phyloP scores from a whole-genome alignment of 306 rosid species.

The Acacia crassicarpa region DNA sequence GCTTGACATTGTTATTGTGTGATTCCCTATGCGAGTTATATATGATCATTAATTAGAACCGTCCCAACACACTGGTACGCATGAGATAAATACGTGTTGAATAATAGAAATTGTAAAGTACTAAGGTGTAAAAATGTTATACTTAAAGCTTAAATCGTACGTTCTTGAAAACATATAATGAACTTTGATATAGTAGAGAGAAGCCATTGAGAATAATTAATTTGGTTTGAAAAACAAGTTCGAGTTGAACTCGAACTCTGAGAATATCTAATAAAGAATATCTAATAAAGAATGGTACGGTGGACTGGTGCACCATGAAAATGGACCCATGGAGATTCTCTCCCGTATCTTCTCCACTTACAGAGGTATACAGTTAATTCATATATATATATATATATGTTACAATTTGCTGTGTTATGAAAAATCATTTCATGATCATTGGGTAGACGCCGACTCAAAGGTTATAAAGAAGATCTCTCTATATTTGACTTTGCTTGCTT shows the following conservation, averaged over 20 bases:
- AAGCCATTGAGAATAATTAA: not conserved
- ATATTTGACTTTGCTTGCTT: not conserved
- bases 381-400: not conserved
- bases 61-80: too few species aligned
- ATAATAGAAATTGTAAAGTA: not conserved
- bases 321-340: not conserved
- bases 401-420: not conserved
- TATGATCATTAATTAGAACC: not conserved
- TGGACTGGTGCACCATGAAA: conserved; percentile 27
- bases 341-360: conserved; percentile 30
- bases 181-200: conserved; percentile 3
- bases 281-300: conserved; percentile 8
- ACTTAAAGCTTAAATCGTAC: not conserved
- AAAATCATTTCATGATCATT: too few species aligned
- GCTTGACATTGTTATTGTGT: not conserved
- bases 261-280: conserved; percentile 2
- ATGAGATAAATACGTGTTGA: not conserved
- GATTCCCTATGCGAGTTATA: not conserved
- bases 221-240: not conserved
- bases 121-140: not conserved
- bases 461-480: too few species aligned
- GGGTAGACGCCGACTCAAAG: too few species aligned
- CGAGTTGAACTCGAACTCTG: not conserved
- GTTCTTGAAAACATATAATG: not conserved
- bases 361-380: conserved; percentile 20